Conservation (phyloP, 2,329 filamentous ascomycete genomes). For the Talaromyces sp. region DNA sequence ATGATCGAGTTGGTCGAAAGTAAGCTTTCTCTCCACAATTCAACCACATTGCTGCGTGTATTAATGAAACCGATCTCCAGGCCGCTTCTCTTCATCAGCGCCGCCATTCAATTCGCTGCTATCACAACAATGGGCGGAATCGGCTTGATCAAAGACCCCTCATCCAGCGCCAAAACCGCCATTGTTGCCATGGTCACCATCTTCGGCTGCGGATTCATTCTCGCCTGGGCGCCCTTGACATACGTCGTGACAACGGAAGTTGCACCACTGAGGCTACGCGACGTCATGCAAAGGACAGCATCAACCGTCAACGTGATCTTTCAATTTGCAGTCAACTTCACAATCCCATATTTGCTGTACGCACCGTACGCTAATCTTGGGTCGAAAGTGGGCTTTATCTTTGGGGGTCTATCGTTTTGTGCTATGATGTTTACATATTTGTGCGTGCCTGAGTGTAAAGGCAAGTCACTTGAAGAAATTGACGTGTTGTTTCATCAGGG, state of each 20-base stretch:
- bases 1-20: not conserved
- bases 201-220: constrained; percentile 18
- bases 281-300: constrained; percentile 1
- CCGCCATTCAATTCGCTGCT: no score
- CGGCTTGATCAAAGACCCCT: no score
- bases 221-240: constrained; percentile 25
- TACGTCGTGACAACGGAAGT: constrained; percentile 25
- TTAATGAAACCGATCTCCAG: no score
- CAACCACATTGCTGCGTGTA: no score
- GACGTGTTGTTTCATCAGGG: not conserved
- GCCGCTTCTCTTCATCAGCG: no score
- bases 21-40: no score
- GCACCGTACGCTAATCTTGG: not conserved
- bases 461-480: not conserved
- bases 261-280: constrained; percentile 21
- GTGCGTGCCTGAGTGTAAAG: not conserved
- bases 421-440: not conserved
- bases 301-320: not conserved
- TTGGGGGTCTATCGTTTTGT: not conserved
- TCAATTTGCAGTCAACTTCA: constrained; percentile 1
- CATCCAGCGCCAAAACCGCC: no score
- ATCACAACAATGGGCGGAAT: no score
- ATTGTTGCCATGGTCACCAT: no score
- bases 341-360: not conserved
- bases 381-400: constrained; percentile 3